Percentiles rank a stretch among this genome's conserved stretches.
These are phyloP conservation scores for Syncephalastrum sp. DNA, from an alignment of 371 early-diverging fungal species.

Conservation along the genomic window DNA sequence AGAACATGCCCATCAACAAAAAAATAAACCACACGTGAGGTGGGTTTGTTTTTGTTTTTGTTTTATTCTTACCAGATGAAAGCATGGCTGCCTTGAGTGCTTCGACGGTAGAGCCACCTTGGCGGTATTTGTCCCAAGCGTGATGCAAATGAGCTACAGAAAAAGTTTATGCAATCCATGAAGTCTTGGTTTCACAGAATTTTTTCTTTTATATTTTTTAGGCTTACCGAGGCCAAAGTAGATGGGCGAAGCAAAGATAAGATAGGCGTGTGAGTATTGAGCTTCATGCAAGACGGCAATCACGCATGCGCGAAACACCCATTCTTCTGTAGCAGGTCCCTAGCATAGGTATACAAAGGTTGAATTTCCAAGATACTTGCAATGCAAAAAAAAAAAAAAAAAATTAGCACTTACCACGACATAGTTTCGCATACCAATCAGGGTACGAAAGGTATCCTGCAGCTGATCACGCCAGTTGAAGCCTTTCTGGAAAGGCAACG, in stretches of 20 bases:
- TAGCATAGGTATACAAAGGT: slow-evolving; percentile 12
- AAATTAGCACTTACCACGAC: slow-evolving; percentile 34
- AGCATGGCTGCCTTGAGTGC: slow-evolving; percentile 39
- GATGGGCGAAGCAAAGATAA: slow-evolving; percentile 56
- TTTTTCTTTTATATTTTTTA: slow-evolving; percentile 5
- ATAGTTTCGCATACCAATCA: slow-evolving; percentile 44
- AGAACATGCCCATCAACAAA: too few species aligned
- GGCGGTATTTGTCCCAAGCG: slow-evolving; percentile 49
- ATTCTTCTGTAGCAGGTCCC: slow-evolving; percentile 70
- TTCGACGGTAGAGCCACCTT: slow-evolving; percentile 25
- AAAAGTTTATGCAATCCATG: not conserved
- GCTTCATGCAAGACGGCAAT: slow-evolving; percentile 48
- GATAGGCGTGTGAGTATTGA: slow-evolving; percentile 25
- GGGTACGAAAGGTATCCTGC: slow-evolving; percentile 10
- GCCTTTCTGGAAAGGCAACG: slow-evolving; percentile 34
- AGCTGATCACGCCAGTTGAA: slow-evolving; percentile 29
- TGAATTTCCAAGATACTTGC: not conserved
- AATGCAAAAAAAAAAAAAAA: slow-evolving; percentile 1
- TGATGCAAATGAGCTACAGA: slow-evolving; percentile 61
- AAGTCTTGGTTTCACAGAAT: not conserved
- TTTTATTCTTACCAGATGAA: slow-evolving; percentile 21
- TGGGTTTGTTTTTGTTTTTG: not conserved
- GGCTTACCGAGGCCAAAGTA: slow-evolving; percentile 66
- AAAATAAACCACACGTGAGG: too few species aligned
- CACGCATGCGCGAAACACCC: slow-evolving; percentile 68